These are phyloP conservation scores for Phytophthora crassamura DNA, from an alignment of 352 stramenopile species.

Conservation along the genomic window DNA sequence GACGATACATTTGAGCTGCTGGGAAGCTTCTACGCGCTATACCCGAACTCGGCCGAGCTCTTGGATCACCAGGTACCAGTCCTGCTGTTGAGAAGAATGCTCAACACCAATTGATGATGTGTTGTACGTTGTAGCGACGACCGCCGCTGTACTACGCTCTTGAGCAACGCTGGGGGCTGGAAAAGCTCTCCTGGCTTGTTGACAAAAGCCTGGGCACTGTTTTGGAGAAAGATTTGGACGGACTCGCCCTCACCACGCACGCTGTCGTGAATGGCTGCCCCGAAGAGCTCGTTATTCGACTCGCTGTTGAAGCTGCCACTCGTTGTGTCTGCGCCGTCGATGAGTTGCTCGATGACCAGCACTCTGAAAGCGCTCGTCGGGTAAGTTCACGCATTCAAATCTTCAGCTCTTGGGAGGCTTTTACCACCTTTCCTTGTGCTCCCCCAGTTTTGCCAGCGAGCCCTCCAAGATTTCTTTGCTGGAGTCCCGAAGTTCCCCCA, in stretches of 20 bases:
- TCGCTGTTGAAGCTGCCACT: conserved; percentile 57
- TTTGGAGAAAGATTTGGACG: conserved; percentile 57
- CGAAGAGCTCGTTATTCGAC: conserved; percentile 58
- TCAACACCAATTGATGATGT: not conserved
- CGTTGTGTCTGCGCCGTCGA: conserved; percentile 30
- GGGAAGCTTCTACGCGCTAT: conserved; percentile 30
- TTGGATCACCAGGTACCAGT: conserved; percentile 39
- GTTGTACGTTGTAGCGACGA: conserved; percentile 5
- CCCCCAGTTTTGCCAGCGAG: conserved; percentile 53
- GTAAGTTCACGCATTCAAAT: conserved; percentile 28
- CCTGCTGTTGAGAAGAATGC: not conserved
- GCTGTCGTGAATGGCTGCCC: conserved; percentile 50
- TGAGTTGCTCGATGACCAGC: conserved; percentile 38
- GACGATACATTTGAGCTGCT: conserved; percentile 47
- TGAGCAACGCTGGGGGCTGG: conserved; percentile 44
- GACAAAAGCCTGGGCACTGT: conserved; percentile 44
- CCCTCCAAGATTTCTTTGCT: conserved; percentile 58
- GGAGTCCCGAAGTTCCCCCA: conserved; percentile 74
- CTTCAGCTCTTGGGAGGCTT: too few species aligned
- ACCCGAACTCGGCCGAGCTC: conserved; percentile 24
- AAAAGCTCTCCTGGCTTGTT: conserved; percentile 64
- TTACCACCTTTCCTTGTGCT: not conserved
- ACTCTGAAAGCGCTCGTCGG: conserved; percentile 62
- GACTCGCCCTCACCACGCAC: conserved; percentile 47
- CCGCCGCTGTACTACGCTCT: conserved; percentile 50